Conservation (phyloP, 1,139 yeast species). For the Suhomyces anneliseae region DNA sequence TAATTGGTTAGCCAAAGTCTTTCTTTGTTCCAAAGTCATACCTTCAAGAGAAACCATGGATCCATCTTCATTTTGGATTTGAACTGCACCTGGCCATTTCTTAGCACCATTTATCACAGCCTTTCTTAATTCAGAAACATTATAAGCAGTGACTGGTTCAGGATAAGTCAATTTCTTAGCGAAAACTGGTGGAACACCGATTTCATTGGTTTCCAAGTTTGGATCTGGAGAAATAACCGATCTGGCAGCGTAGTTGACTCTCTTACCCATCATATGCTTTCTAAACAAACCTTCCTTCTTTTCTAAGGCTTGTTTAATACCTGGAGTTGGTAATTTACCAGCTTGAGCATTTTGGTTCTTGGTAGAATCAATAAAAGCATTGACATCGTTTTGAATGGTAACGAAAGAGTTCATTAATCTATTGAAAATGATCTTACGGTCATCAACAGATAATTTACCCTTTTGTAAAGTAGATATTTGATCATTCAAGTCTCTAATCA, state of each 20-base stretch:
- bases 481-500: constrained; percentile 86
- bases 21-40: constrained; percentile 91
- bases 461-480: constrained; percentile 66
- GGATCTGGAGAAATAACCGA: constrained; percentile 99
- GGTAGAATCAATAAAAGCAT: constrained; percentile 88
- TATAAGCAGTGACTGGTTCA: constrained; percentile 96
- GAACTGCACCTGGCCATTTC: constrained; percentile 98
- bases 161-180: constrained; percentile 95
- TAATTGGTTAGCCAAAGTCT: constrained; percentile 93
- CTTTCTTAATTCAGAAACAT: constrained; percentile 85
- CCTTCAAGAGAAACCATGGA: constrained; percentile 76
- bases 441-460: constrained; percentile 59
- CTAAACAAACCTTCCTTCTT: constrained; percentile 98
- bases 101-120: constrained; percentile 98
- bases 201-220: constrained; percentile 93
- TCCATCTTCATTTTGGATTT: constrained; percentile 97
- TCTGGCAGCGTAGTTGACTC: constrained; percentile 98
- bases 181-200: constrained; percentile 98
- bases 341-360: constrained; percentile 76
- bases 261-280: constrained; percentile 99
- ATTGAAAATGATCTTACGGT: constrained; percentile 75
- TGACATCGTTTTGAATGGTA: constrained; percentile 91
- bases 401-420: constrained; percentile 95
- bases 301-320: constrained; percentile 96
- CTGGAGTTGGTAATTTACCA: constrained; percentile 81